A percentile compares a stretch with the other conserved stretches of the same genome.
phyloP scores from a whole-genome alignment of 2,329 filamentous ascomycete species.

The Colletotrichum coccodes region DNA sequence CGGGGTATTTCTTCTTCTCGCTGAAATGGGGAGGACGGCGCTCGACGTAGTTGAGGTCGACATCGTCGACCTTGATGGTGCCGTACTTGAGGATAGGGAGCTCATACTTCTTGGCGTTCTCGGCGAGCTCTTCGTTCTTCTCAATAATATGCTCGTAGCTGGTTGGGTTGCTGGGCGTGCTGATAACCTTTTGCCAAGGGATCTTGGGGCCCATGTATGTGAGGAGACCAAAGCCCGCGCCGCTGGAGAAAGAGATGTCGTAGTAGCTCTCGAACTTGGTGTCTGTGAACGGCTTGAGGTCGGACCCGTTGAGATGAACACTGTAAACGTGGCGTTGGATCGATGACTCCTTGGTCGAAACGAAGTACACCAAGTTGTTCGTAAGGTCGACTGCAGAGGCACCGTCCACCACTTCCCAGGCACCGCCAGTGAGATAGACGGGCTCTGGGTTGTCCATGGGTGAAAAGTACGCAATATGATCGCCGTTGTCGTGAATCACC shows the following conservation, averaged over 20 bases:
- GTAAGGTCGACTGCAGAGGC: conserved; percentile 86
- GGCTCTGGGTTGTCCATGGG: conserved; percentile 87
- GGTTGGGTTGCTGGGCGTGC: conserved; percentile 75
- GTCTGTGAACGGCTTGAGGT: conserved; percentile 79
- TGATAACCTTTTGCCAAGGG: conserved; percentile 91
- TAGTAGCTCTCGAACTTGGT: conserved; percentile 81
- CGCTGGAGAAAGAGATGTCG: conserved; percentile 82
- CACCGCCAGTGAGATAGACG: conserved; percentile 83
- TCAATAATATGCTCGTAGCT: conserved; percentile 79
- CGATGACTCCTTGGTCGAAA: conserved; percentile 85
- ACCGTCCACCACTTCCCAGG: conserved; percentile 91
- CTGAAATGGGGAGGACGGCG: conserved; percentile 91
- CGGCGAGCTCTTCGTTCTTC: conserved; percentile 76
- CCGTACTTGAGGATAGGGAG: conserved; percentile 86
- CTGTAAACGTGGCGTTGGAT: conserved; percentile 93
- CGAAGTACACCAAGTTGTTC: conserved; percentile 90
- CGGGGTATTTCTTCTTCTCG: conserved; percentile 85
- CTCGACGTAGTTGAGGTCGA: conserved; percentile 79
- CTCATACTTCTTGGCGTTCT: conserved; percentile 78
- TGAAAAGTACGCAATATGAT: conserved; percentile 93
- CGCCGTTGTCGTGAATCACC: conserved; percentile 84
- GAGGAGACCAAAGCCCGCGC: conserved; percentile 85
- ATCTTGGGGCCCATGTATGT: conserved; percentile 86
- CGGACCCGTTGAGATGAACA: conserved; percentile 83
- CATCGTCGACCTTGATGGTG: conserved; percentile 85